Evolutionary conservation across 1,284 basidiomycete species (phyloP), one percentile per base, ranked within the genome.

Genomic region (Moesziomyces sp.): DNA sequence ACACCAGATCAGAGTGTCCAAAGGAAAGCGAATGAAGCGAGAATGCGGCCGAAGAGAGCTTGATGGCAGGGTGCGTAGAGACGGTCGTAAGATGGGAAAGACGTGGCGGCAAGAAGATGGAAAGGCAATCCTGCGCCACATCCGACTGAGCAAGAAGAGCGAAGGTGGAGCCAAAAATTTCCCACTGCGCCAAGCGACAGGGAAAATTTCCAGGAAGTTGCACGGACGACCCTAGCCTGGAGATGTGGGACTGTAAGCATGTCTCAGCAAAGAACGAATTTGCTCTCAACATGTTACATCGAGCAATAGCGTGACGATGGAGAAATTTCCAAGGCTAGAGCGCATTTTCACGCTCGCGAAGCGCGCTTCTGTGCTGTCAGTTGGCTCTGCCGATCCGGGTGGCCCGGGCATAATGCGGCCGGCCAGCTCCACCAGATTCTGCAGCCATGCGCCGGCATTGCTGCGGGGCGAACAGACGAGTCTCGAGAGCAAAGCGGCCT

Each of bases 271-370:
- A 28, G 26, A 28, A 28, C 7, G 4, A 1, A 7, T 28, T 13
- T 30, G 38, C 23, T 3, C 14, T 43, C 18, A 24, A 19, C 8
- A 18, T 43, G 49, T 48, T 48, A 48, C 46, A 48, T 48, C 46
- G 46, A 18, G 30, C 5, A 34, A 4, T 34, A 34, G 3, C 10
- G 10, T 13, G 30, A 34, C 13, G 30, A 34, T 34, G 30, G 30
- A 13, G 30, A 40, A 40, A 19, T 30, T 30, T 48, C 10, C 7
- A 0, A 49, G 6, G 34, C 34, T n/a, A 34, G 26, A 18, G 24
- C 16, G 34, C 44, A 34, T 52, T 68, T 69, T 69, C 66, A 69
- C 66, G 66, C 66, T 69, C 66, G 51, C 56, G 24, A 46, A 19
- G 6, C 26, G 43, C 34, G 28, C 45, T 44, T 10, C 23, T 44